phyloP scores from a whole-genome alignment of 306 rosid species.

The Corylus heterophylla region DNA sequence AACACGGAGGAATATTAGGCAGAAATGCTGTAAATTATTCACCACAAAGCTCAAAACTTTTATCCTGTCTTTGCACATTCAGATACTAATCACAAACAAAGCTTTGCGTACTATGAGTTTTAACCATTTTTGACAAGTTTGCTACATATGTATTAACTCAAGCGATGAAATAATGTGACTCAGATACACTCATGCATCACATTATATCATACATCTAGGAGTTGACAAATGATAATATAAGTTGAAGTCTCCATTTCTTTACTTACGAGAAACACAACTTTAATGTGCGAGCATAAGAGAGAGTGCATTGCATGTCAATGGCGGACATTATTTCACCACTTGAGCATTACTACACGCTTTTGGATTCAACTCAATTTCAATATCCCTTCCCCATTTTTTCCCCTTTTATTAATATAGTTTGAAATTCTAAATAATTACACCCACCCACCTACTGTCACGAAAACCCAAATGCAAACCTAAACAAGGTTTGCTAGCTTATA shows the following conservation, averaged over 20 bases:
- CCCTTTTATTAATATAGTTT: background rate
- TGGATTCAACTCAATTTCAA: conserved; percentile 1
- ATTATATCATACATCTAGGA: background rate
- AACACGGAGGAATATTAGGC: too few relatives aligned
- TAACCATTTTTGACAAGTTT: background rate
- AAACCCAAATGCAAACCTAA: background rate
- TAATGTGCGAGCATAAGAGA: background rate
- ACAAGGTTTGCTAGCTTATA: background rate
- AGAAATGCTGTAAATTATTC: too few relatives aligned
- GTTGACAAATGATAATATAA: background rate
- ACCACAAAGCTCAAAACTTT: too few relatives aligned
- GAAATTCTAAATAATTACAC: background rate
- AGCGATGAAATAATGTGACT: background rate
- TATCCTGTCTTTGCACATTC: background rate
- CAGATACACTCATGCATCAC: background rate
- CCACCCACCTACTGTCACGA: background rate
- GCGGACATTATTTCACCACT: background rate
- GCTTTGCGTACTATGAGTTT: background rate
- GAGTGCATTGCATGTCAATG: background rate
- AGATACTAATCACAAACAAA: background rate
- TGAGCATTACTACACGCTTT: background rate
- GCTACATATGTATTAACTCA: background rate
- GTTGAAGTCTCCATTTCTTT: background rate
- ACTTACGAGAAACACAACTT: background rate
- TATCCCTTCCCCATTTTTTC: background rate